Evolutionary conservation across 495 filamentous ascomycete species (phyloP).

Genomic region (Entonaema liquescens): DNA sequence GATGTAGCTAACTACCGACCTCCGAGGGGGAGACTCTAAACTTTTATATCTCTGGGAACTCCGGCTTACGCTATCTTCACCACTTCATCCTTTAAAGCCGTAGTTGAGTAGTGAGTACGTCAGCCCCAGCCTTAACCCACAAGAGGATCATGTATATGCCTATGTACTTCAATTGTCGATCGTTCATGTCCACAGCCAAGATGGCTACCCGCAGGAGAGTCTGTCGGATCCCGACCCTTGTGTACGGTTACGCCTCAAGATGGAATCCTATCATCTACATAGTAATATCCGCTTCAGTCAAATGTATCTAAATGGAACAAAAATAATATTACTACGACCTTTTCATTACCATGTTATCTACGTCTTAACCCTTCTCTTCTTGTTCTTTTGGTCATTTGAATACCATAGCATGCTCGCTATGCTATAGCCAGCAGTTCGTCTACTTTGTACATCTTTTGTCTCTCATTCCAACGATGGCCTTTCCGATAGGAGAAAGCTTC

Average conservation of each 20-base stretch:
- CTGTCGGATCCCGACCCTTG: background rate
- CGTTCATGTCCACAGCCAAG: background rate
- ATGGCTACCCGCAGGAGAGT: background rate
- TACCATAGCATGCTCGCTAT: background rate
- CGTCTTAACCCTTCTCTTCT: background rate
- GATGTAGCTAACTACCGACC: no score
- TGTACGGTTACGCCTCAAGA: background rate
- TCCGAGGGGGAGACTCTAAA: background rate
- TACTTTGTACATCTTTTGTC: background rate
- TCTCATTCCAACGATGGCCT: constrained; percentile 4
- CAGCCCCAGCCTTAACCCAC: constrained; percentile 19
- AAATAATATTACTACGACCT: background rate
- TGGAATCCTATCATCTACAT: background rate
- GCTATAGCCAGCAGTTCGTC: background rate
- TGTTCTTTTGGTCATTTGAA: background rate
- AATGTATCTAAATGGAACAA: background rate
- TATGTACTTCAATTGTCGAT: background rate
- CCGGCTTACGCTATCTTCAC: background rate
- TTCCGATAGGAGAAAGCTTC: constrained; percentile 22
- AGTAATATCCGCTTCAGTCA: background rate
- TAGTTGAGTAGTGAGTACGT: background rate
- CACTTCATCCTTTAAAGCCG: background rate
- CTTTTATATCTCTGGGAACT: background rate
- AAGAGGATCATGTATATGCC: background rate
- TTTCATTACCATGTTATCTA: background rate